These are phyloP conservation scores for Schizochytrium sp. DNA, from an alignment of 108 stramenopile species.

Conservation along the genomic window DNA sequence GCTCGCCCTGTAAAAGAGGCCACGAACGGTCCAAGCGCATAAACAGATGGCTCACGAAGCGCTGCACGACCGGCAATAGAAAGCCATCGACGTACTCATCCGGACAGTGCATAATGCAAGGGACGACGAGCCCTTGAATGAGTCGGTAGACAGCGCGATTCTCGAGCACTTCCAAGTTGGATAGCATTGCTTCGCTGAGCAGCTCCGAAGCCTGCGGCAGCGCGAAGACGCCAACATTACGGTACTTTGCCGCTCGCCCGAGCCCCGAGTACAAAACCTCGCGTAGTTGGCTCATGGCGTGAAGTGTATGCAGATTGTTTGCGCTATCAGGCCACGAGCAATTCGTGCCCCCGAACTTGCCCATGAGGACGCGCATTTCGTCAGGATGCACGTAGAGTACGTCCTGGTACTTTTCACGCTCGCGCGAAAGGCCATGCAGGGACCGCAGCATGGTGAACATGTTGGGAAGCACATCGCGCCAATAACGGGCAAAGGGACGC, in stretches of 20 bases:
- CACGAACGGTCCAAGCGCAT: neutral
- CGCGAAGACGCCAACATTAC: neutral
- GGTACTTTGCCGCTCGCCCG: neutral
- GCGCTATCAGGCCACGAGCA: neutral
- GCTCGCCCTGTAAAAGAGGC: neutral
- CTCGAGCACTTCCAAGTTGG: neutral
- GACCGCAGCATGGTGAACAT: neutral
- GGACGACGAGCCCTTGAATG: neutral
- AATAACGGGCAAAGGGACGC: neutral
- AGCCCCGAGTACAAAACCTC: neutral
- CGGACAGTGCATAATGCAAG: neutral
- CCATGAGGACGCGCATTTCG: neutral
- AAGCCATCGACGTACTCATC: neutral
- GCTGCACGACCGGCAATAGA: neutral
- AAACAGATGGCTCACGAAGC: neutral
- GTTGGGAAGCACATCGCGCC: neutral
- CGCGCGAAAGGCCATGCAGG: neutral
- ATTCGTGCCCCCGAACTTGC: neutral
- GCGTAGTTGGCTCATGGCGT: neutral
- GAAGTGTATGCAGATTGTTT: neutral
- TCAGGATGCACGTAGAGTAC: neutral
- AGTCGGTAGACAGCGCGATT: neutral
- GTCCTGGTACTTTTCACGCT: neutral
- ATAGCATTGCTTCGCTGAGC: neutral
- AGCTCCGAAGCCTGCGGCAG: neutral